Conservation (phyloP, 2,329 filamentous ascomycete genomes). For the Pezicula neosporulosa region DNA sequence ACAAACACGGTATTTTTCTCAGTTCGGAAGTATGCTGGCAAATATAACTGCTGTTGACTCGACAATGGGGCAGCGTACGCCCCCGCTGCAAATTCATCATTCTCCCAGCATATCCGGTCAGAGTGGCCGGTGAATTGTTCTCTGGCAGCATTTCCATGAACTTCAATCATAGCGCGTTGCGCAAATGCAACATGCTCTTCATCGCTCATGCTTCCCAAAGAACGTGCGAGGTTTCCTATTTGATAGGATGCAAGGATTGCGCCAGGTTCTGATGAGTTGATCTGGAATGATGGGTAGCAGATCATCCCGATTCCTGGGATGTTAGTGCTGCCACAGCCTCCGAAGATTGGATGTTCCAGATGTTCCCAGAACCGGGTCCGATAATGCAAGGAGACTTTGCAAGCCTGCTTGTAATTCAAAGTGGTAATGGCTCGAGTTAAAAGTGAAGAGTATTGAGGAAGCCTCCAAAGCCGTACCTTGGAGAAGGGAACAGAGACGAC, state of each 20-base stretch:
- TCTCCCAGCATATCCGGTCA: conserved; percentile 61
- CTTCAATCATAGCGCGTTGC: conserved; percentile 60
- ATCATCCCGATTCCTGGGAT: conserved; percentile 57
- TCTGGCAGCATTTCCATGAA: conserved; percentile 55
- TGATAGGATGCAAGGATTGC: conserved; percentile 57
- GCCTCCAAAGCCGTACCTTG: conserved; percentile 7
- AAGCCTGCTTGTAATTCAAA: conserved; percentile 40
- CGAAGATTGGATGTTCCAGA: conserved; percentile 33
- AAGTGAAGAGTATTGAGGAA: conserved; percentile 29
- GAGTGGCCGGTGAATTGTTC: conserved; percentile 63
- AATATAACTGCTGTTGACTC: conserved; percentile 64
- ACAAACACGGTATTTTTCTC: conserved; percentile 59
- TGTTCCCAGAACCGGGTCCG: conserved; percentile 57
- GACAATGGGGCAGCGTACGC: conserved; percentile 57
- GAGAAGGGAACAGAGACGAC: too few species aligned
- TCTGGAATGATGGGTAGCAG: conserved; percentile 63
- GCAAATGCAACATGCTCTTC: conserved; percentile 59
- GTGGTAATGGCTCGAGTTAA: conserved; percentile 42
- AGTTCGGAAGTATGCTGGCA: conserved; percentile 68
- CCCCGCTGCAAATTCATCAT: conserved; percentile 56
- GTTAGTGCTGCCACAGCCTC: conserved; percentile 45
- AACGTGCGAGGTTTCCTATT: conserved; percentile 39
- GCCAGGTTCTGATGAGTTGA: conserved; percentile 59
- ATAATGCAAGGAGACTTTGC: conserved; percentile 64
- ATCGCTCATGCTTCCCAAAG: conserved; percentile 49